Evolutionary conservation across 2,329 filamentous ascomycete species (phyloP).

Genomic region (Beauveria caledonica): DNA sequence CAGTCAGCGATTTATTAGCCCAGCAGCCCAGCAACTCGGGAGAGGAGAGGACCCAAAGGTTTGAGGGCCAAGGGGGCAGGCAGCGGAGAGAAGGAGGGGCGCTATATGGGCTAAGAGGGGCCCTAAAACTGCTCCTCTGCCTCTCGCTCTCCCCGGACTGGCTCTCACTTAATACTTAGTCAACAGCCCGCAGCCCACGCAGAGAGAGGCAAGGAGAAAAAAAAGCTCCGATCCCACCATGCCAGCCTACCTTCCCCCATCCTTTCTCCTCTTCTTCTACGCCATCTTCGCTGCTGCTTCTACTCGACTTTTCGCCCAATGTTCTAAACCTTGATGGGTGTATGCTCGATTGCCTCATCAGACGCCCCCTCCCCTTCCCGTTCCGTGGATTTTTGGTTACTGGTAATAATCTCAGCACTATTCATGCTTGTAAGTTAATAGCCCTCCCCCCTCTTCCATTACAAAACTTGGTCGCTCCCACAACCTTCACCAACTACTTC

Average conservation of each 20-base stretch:
- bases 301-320: background rate
- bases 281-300: background rate
- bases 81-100: background rate
- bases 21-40: too few species aligned
- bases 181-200: background rate
- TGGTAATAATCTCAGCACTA: background rate
- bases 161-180: background rate
- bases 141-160: constrained; percentile 9
- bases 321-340: constrained; percentile 7
- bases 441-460: background rate
- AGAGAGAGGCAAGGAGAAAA: background rate
- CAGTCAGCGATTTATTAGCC: too few species aligned
- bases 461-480: constrained; percentile 1
- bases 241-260: background rate
- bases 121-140: background rate
- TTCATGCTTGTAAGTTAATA: background rate
- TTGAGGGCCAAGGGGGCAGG: background rate
- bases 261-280: background rate
- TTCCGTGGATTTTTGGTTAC: background rate
- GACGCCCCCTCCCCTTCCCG: background rate
- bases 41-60: background rate
- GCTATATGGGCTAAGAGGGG: background rate
- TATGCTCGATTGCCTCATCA: background rate
- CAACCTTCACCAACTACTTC: background rate
- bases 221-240: constrained; percentile 11